A percentile compares a stretch with the other conserved stretches of the same genome.
Conservation (phyloP, 192 early-diverging fungal genomes). For the Oehlia diaphana region DNA sequence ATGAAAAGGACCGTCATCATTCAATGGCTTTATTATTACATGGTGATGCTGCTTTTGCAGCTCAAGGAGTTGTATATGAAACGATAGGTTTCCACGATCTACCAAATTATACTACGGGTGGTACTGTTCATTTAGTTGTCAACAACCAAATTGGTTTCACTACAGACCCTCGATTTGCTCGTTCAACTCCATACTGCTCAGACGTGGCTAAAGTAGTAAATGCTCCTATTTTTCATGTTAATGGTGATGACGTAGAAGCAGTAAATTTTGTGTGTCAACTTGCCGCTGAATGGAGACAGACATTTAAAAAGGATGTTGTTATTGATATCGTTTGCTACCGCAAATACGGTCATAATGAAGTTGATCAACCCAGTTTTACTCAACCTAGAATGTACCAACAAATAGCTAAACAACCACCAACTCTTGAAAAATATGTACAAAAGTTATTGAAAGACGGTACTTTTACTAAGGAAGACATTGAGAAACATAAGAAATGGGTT, state of each 20-base stretch:
- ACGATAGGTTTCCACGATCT: constrained; percentile 94
- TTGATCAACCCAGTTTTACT: constrained; percentile 98
- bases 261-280: constrained; percentile 94
- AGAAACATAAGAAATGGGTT: constrained; percentile 87
- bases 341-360: constrained; percentile 98
- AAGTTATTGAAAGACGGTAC: constrained; percentile 84
- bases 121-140: constrained; percentile 94
- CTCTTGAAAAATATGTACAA: constrained; percentile 80
- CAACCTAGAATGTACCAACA: constrained; percentile 97
- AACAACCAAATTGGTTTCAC: constrained; percentile 99
- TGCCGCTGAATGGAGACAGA: constrained; percentile 95
- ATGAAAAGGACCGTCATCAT: constrained; percentile 73
- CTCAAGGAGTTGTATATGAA: constrained; percentile 97
- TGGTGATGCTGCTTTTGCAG: constrained; percentile 98
- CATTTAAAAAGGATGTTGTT: constrained; percentile 95
- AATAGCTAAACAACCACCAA: constrained; percentile 84
- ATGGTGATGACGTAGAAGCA: constrained; percentile 96
- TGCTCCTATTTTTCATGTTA: constrained; percentile 98
- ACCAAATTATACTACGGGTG: constrained; percentile 94
- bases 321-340: constrained; percentile 98
- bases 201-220: constrained; percentile 96
- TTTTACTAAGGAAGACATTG: constrained; percentile 79
- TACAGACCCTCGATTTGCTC: constrained; percentile 93
- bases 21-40: constrained; percentile 94
- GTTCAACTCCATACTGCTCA: constrained; percentile 94